Base-by-base conservation (phyloP, 768 basidiomycete species). In the Tulasnella sp. region DNA sequence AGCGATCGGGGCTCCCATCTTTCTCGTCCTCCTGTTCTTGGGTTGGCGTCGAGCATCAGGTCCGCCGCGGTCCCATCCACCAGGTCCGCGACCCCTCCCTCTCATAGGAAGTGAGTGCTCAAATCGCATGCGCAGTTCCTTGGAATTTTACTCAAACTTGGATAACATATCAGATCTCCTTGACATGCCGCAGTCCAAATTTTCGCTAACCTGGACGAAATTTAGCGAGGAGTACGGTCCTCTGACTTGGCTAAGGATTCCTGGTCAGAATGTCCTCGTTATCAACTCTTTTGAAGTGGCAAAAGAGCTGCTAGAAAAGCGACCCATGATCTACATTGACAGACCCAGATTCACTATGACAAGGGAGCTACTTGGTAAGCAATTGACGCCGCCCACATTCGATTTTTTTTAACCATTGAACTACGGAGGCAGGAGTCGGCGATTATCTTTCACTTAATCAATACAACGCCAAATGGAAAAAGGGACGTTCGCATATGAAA, bases 291-390 rank as follows among this genome's bases (percentile, higher is more conserved):
- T 15, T 16, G 73, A 74, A 35, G 73, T 46, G 18, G 44, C 73
- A 10, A 51, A 42, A 7, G 73, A 74, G 7, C 15, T 74, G 20
- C 51, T 74, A 42, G 73, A 44, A 18, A 42, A 74, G 73, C 39
- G 32, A 55, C 7, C 39, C 18, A 1, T 26, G n/a, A 74, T 11
- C 46, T 74, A 32, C 46, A 29, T 37, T 1, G 73, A 74, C 32
- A 42, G 73, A 55, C 73, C 73, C 5, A 35, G 40, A n/a, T 74
- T 74, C 73, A 48, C 51, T 23, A 74, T 74, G 73, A 4, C 26
- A 26, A 32, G 16, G 4, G 73, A 48, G 6, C n/a, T 74, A 18
- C 32, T 55, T 26, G 73, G 73, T 74, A 48, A 32, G 73, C 5
- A 4, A 46, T 35, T 13, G 32, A 26, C 61, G 7, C 13, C 23